phyloP scores from a whole-genome alignment of 495 filamentous ascomycete genomes.

The Penicillium fimorum region DNA sequence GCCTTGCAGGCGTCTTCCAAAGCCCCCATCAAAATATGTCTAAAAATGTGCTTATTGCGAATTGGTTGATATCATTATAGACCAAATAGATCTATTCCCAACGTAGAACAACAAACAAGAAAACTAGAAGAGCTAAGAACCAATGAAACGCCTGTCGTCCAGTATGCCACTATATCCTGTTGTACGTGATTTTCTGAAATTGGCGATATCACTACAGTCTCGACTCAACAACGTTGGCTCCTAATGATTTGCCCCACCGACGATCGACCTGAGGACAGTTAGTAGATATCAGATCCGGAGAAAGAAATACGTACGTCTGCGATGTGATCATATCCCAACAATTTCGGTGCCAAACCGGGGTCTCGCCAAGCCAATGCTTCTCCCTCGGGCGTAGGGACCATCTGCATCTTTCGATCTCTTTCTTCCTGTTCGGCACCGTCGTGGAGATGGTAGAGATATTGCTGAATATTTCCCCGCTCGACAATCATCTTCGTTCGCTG shows the following conservation, averaged over 20 bases:
- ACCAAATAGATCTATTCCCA: no score
- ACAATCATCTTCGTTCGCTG: conserved; percentile 47
- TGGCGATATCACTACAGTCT: conserved; percentile 15
- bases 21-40: no score
- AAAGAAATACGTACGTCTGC: conserved; percentile 30
- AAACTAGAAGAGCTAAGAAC: no score
- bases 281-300: background rate
- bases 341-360: conserved; percentile 40
- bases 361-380: conserved; percentile 50
- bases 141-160: no score
- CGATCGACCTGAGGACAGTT: conserved; percentile 14
- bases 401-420: conserved; percentile 44
- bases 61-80: no score
- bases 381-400: conserved; percentile 43
- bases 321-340: conserved; percentile 47
- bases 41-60: no score
- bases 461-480: conserved; percentile 45
- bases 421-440: conserved; percentile 50
- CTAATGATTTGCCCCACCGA: conserved; percentile 9
- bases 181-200: no score
- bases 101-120: no score
- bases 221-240: conserved; percentile 14
- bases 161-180: no score
- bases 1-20: no score
- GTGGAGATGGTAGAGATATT: conserved; percentile 51